These are phyloP conservation scores for Xerocomus spinulosus DNA, from an alignment of 768 basidiomycete genomes.

Conservation along the genomic window DNA sequence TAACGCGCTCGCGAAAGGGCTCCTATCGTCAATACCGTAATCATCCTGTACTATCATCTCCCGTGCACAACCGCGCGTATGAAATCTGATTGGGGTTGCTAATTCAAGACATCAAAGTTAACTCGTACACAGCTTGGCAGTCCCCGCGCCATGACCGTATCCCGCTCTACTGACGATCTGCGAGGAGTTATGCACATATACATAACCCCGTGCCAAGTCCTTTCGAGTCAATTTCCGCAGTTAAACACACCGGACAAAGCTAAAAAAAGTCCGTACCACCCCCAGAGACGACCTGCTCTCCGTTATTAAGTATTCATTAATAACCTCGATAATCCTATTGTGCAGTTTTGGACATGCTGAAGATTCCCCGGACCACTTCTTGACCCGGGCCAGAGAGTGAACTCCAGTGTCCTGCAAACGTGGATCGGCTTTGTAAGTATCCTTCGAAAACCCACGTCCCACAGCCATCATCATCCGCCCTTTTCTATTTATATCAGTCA, in stretches of 20 bases:
- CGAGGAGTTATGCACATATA: slow-evolving; percentile 3
- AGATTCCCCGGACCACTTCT: slow-evolving; percentile 46
- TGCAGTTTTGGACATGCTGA: slow-evolving; percentile 49
- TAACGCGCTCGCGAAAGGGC: slow-evolving; percentile 6
- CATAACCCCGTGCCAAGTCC: slow-evolving; percentile 13
- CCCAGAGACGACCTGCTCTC: background rate
- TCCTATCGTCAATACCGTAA: slow-evolving; percentile 18
- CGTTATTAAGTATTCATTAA: slow-evolving; percentile 28
- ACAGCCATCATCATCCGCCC: slow-evolving; percentile 32
- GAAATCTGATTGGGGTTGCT: slow-evolving; percentile 10
- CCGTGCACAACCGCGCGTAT: slow-evolving; percentile 1
- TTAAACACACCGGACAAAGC: slow-evolving; percentile 9
- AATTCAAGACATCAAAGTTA: slow-evolving; percentile 23
- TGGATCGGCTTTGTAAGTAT: slow-evolving; percentile 42
- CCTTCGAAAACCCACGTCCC: slow-evolving; percentile 60
- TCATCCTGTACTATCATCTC: background rate
- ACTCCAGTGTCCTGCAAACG: slow-evolving; percentile 54
- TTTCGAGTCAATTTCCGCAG: slow-evolving; percentile 23
- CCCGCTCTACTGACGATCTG: slow-evolving; percentile 15
- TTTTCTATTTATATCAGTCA: slow-evolving; percentile 33
- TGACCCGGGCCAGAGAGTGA: slow-evolving; percentile 32
- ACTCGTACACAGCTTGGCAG: slow-evolving; percentile 15
- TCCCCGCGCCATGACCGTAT: background rate
- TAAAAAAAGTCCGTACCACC: slow-evolving; percentile 2
- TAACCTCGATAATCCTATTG: slow-evolving; percentile 24